phyloP scores from a whole-genome alignment of 2,329 filamentous ascomycete genomes.

The Penicillium sp. region DNA sequence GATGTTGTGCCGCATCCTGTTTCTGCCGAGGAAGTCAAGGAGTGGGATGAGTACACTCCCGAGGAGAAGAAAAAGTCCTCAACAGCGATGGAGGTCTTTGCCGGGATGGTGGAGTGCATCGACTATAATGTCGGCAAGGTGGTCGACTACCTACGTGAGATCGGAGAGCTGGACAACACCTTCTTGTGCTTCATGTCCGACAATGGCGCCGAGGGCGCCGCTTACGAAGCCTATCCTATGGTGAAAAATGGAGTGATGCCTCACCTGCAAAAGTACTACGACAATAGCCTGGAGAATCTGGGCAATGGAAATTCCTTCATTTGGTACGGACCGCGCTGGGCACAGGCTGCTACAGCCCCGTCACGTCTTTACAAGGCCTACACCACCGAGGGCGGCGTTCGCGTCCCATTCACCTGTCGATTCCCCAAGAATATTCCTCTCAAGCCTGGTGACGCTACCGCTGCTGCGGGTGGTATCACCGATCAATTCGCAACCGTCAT shows the following conservation, averaged over 20 bases:
- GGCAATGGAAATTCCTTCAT: constrained; percentile 60
- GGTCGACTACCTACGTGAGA: constrained; percentile 56
- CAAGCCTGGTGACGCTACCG: constrained; percentile 23
- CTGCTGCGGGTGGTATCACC: constrained; percentile 43
- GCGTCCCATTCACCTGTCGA: constrained; percentile 55
- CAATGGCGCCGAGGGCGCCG: constrained; percentile 63
- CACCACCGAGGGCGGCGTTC: constrained; percentile 54
- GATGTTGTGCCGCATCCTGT: constrained; percentile 47
- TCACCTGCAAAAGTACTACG: constrained; percentile 59
- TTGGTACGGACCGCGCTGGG: constrained; percentile 63
- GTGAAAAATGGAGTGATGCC: constrained; percentile 57
- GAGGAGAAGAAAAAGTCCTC: constrained; percentile 45
- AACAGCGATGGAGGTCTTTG: constrained; percentile 63
- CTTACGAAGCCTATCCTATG: constrained; percentile 61
- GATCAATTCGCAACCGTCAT: constrained; percentile 57
- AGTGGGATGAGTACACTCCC: constrained; percentile 37
- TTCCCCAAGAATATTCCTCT: constrained; percentile 36
- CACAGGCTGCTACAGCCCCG: constrained; percentile 56
- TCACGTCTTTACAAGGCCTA: constrained; percentile 53
- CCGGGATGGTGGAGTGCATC: constrained; percentile 65
- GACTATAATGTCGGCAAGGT: constrained; percentile 63
- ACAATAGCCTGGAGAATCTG: constrained; percentile 60
- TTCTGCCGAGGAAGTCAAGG: constrained; percentile 48
- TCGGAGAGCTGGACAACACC: constrained; percentile 64
- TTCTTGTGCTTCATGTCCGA: constrained; percentile 66